Base-by-base conservation (phyloP, 192 early-diverging fungal genomes). In the Dissophora ornata region DNA sequence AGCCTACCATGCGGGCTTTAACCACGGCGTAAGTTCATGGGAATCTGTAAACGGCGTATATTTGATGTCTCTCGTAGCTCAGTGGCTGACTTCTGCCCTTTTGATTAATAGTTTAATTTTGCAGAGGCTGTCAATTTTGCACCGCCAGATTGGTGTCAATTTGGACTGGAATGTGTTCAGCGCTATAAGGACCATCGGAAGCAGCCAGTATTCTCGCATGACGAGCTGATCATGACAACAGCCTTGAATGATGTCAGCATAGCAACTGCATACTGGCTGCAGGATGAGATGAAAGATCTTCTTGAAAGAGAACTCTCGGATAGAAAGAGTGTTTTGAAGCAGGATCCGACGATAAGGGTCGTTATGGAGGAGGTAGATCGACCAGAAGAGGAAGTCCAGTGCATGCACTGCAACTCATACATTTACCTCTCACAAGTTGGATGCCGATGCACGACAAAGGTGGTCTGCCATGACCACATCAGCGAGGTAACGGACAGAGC, bases 51-150 rank as follows among this genome's bases (percentile, higher is more conserved):
- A 16, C 44, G 44, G 18, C 44, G 18, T 45, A 6, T 45, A 45
- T n/a, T n/a, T n/a, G n/a, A n/a, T n/a, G n/a, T n/a, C n/a, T n/a
- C n/a, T n/a, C n/a, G n/a, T n/a, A n/a, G n/a, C n/a, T n/a, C n/a
- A n/a, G n/a, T n/a, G n/a, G n/a, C n/a, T n/a, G n/a, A n/a, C n/a
- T n/a, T n/a, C n/a, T n/a, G n/a, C n/a, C n/a, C n/a, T n/a, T n/a
- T n/a, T n/a, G n/a, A n/a, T n/a, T n/a, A 13, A 18, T 57, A 92
- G 82, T 92, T 97, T 78, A 98, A 98, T 78, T 94, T 94, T 71
- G 91, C 92, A 55, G 97, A 98, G 70, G 95, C 96, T 0, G 97
- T 99, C 34, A 99, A 99, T 77, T 97, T 97, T 89, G 95, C 97
- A 9, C 86, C 92, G 5, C 85, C 93, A 0, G 91, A 97, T 70